Base-by-base conservation (phyloP, 495 filamentous ascomycete species). In the Bacidia rubella region DNA sequence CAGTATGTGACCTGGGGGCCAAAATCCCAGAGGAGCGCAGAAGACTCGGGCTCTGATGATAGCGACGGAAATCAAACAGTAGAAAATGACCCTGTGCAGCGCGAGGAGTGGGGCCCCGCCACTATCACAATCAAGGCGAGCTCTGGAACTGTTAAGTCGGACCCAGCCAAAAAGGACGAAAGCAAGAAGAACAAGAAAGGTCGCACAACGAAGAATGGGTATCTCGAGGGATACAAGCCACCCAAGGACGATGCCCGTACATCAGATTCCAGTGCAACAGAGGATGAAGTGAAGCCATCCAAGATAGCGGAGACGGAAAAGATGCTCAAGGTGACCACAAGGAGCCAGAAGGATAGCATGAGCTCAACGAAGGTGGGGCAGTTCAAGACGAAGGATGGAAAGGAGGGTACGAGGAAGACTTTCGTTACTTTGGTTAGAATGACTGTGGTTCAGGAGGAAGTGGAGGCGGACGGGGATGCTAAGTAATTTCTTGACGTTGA, bases 301-400 rank as follows among this genome's bases (percentile, higher is more conserved):
- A 44, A 17, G 20, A 20, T 44, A 39, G 32, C n/a, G 10, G 32
- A 39, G n/a, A 39, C 10, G n/a, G 32, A 9, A n/a, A 39, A n/a
- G 32, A 10, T 20, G 41, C 41, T 44, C 5, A 17, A 22, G 41
- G 41, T 7, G 41, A 20, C 15, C 17, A 22, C 12, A 22, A 17
- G 19, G 41, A n/a, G n/a, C n/a, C n/a, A n/a, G n/a, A n/a, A n/a
- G n/a, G n/a, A n/a, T n/a, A 44, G 41, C 41, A 44, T 22, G 41
- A 44, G 7, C 19, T 17, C 20, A 9, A 5, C 7, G 41, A 17
- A 5, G 12, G 20, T 17, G 2, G 71, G 71, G 7, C 70, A 74
- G 29, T 72, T 73, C 46, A 72, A 74, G 53, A 74, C 73, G 58
- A 72, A 71, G 12, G 73, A 74, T 69, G 67, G 70, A 47, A 72